phyloP scores from a whole-genome alignment of 352 stramenopile species.

The Achlya hypogyna region DNA sequence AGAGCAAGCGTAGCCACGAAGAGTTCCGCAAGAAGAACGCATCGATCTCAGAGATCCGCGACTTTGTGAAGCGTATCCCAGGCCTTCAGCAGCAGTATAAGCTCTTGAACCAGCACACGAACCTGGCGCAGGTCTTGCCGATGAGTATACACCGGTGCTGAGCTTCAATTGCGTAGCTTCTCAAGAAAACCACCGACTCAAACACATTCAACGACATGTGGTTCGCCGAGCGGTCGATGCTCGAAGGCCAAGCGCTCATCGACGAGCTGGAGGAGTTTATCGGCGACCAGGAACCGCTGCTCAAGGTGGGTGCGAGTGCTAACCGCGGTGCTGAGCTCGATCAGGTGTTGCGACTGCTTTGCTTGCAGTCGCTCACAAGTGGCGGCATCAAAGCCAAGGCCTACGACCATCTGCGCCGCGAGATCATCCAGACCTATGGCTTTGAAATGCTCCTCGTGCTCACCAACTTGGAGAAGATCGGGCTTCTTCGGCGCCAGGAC shows the following conservation, averaged over 20 bases:
- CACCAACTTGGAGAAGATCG: conserved; percentile 90
- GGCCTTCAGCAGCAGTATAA: conserved; percentile 90
- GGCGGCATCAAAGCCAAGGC: conserved; percentile 91
- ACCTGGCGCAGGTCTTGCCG: conserved; percentile 78
- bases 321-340: not conserved
- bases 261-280: conserved; percentile 95
- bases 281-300: conserved; percentile 84
- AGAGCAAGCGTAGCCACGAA: conserved; percentile 48
- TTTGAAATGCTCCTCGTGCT: conserved; percentile 93
- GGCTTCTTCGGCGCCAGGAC: conserved; percentile 84
- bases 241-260: conserved; percentile 93
- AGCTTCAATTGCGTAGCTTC: conserved; percentile 27
- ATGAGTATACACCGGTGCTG: not conserved
- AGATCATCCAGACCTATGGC: conserved; percentile 95
- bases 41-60: conserved; percentile 95
- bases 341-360: conserved; percentile 84
- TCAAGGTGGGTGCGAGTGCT: conserved; percentile 27
- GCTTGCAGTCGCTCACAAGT: conserved; percentile 88
- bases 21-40: conserved; percentile 93
- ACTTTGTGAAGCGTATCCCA: conserved; percentile 98
- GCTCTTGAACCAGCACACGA: conserved; percentile 96
- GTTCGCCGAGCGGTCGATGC: conserved; percentile 91
- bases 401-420: conserved; percentile 89
- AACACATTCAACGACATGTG: conserved; percentile 92
- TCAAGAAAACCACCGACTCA: conserved; percentile 92